Base-by-base conservation (phyloP, 495 filamentous ascomycete genomes). In the Cenococcum geophilum region DNA sequence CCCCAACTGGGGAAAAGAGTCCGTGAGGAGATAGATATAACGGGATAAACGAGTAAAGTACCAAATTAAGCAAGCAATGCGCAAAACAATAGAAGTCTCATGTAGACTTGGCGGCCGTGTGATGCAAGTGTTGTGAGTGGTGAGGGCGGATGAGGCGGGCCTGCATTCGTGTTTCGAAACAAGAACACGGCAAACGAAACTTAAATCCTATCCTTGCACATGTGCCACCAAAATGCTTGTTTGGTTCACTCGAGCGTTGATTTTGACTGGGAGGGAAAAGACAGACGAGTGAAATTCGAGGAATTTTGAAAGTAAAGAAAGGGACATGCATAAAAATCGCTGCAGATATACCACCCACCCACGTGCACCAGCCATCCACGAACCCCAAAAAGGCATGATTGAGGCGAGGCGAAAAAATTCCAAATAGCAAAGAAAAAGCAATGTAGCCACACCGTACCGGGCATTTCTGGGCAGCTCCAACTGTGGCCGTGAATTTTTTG, bases 261-360 rank as follows among this genome's bases (percentile, higher is more conserved):
- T 16, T 11, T 25, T 11, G 49, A 11, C 18, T 23, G 49, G 16
- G 49, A 27, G 10, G 23, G 18, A 22, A 27, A 32, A 23, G 25
- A 52, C 3, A 27, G 18, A 25, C 25, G 49, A 16, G 14, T 52
- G 49, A 32, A 52, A 25, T 16, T 49, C 16, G 45, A 18, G 16
- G 11, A 6, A 32, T 3, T 32, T 32, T 32, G 22, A 18, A 49
- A 18, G 42, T 20, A 49, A 49, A 20, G 16, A 49, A 49, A 49
- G 45, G 27, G 27, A 32, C 45, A 49, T 49, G 45, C 45, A 18
- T 49, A 49, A 49, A 49, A 49, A 52, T 52, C 49, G 49, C 49
- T 52, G 49, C 49, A 52, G 25, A 25, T 52, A 23, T 22, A 52
- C 49, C 49, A 25, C 49, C 49, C 49, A 52, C 49, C 49, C 49